phyloP scores from a whole-genome alignment of 345 rosid species.

The Abelmoschus esculentus region DNA sequence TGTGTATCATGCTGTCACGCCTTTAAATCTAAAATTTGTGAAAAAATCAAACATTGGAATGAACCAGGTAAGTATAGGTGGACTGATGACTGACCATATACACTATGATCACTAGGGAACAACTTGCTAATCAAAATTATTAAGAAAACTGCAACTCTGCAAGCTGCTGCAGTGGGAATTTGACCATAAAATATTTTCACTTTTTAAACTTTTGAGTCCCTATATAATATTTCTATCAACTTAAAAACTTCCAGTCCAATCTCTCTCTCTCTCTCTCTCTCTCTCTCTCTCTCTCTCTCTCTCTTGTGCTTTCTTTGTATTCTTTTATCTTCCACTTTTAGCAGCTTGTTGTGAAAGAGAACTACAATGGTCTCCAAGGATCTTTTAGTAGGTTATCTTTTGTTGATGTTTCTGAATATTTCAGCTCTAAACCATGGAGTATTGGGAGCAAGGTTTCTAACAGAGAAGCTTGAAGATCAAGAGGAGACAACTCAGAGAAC shows the following conservation, averaged over 20 bases:
- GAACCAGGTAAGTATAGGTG: too few species aligned
- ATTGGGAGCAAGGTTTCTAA: slow-evolving; percentile 25
- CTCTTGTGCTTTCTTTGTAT: not conserved
- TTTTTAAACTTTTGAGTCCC: slow-evolving; percentile 5
- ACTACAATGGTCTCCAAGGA: slow-evolving; percentile 24
- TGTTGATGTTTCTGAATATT: slow-evolving; percentile 24
- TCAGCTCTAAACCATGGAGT: slow-evolving; percentile 21
- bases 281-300: not conserved
- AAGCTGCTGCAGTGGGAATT: slow-evolving; percentile 10
- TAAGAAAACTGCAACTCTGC: not conserved
- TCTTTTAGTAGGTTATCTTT: slow-evolving; percentile 12
- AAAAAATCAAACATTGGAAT: too few species aligned
- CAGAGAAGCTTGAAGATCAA: not conserved
- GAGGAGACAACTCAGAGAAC: slow-evolving; percentile 1
- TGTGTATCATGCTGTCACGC: too few species aligned
- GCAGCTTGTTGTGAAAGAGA: too few species aligned
- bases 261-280: too few species aligned
- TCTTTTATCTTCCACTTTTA: too few species aligned
- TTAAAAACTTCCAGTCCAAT: not conserved
- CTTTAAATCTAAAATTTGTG: too few species aligned
- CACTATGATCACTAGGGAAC: not conserved
- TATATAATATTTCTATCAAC: slow-evolving; percentile 12
- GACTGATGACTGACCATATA: too few species aligned
- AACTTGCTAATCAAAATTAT: too few species aligned
- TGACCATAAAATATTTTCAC: slow-evolving; percentile 5